Evolutionary conservation across 2,329 filamentous ascomycete species (phyloP).

Genomic region (Purpureocillium lavendulum): DNA sequence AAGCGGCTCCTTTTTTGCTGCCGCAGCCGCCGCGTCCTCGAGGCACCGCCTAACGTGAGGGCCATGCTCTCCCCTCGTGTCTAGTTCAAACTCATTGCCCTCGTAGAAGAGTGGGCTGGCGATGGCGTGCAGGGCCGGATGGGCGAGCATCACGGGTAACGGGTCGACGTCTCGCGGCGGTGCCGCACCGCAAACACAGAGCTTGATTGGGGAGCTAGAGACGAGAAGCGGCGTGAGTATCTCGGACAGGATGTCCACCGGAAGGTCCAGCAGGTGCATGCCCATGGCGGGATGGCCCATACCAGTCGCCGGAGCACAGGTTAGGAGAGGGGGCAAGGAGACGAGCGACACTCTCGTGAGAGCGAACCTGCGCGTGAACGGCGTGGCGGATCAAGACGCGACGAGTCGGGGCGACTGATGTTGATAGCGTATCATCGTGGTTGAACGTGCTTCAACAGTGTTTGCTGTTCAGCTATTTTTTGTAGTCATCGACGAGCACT

Average conservation of each 20-base stretch:
- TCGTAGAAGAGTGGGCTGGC: constrained; percentile 22
- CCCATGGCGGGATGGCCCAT: too few species aligned
- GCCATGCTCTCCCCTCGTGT: constrained; percentile 17
- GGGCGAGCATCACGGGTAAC: constrained; percentile 20
- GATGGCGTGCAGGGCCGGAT: constrained; percentile 22
- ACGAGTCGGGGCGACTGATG: too few species aligned
- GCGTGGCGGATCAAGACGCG: too few species aligned
- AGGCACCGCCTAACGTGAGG: constrained; percentile 17
- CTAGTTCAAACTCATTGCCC: constrained; percentile 21
- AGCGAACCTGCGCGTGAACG: too few species aligned
- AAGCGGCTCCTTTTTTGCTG: too few species aligned
- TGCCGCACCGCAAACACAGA: constrained; percentile 18
- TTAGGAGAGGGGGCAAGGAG: too few species aligned
- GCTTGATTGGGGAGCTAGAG: constrained; percentile 11
- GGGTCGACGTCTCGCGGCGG: constrained; percentile 10
- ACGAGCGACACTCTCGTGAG: too few species aligned
- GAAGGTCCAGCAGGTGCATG: constrained; percentile 21
- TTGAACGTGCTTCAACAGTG: too few species aligned
- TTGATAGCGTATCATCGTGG: too few species aligned
- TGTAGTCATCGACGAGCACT: too few species aligned
- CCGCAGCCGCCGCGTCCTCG: constrained; percentile 9
- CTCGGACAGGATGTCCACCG: constrained; percentile 21
- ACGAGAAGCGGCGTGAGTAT: constrained; percentile 21
- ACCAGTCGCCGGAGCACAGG: too few species aligned
- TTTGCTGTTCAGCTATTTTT: too few species aligned